These are phyloP conservation scores for Multifurca ochricompacta DNA, from an alignment of 768 basidiomycete species.

Conservation along the genomic window DNA sequence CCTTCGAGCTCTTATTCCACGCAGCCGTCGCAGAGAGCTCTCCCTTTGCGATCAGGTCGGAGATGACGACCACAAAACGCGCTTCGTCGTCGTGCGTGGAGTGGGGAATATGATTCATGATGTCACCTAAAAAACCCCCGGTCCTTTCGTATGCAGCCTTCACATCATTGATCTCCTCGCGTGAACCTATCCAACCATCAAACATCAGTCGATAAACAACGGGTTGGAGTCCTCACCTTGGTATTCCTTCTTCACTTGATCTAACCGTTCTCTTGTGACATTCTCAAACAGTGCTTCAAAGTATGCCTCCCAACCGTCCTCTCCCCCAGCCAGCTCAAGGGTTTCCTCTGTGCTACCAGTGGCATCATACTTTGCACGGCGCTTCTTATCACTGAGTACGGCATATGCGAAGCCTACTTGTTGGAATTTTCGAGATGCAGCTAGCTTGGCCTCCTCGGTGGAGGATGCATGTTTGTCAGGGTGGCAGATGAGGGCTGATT, in stretches of 20 bases:
- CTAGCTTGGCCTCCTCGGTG: constrained; percentile 50
- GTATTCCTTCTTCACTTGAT: constrained; percentile 91
- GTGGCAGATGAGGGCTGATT: constrained; percentile 72
- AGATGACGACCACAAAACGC: constrained; percentile 67
- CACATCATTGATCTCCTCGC: constrained; percentile 78
- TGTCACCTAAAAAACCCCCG: constrained; percentile 66
- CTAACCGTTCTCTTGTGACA: constrained; percentile 77
- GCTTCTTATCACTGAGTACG: constrained; percentile 71
- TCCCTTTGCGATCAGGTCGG: constrained; percentile 54
- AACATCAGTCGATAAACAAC: neutral
- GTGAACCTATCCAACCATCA: constrained; percentile 49
- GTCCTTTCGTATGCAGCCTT: constrained; percentile 63
- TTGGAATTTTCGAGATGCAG: constrained; percentile 75
- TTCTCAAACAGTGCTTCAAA: constrained; percentile 86
- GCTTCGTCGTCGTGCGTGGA: constrained; percentile 78
- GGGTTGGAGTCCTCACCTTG: constrained; percentile 50
- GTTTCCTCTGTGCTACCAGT: constrained; percentile 84
- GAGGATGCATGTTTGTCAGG: constrained; percentile 82
- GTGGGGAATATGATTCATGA: constrained; percentile 84
- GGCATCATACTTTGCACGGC: constrained; percentile 69
- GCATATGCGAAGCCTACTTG: constrained; percentile 93
- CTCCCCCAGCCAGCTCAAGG: constrained; percentile 59
- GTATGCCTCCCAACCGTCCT: constrained; percentile 92
- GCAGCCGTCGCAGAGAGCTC: constrained; percentile 45
- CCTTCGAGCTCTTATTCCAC: constrained; percentile 70